A percentile compares a stretch with the other conserved stretches of the same genome.
phyloP scores from a whole-genome alignment of 2,329 filamentous ascomycete species.

The Fusarium sp. region DNA sequence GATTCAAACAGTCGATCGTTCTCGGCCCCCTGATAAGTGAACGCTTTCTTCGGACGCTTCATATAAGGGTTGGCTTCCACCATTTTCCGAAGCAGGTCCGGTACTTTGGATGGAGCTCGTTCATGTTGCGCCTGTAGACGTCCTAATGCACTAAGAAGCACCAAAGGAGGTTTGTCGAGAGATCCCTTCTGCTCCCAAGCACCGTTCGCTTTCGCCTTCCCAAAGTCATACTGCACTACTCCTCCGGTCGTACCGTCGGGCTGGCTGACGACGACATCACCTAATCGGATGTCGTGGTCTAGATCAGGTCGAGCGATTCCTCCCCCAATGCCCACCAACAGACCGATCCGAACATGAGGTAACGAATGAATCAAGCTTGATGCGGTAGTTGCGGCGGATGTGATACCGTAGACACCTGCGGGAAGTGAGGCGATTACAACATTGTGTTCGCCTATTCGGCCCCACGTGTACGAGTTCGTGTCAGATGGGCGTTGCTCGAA shows the following conservation, averaged over 20 bases:
- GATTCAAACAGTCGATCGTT: neutral
- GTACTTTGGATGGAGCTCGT: neutral
- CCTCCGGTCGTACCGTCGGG: neutral
- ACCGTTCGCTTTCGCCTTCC: neutral
- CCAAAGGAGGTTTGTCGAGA: neutral
- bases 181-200: neutral
- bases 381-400: constrained; percentile 22
- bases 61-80: neutral
- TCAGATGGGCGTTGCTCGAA: constrained; percentile 27
- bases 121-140: neutral
- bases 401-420: constrained; percentile 18
- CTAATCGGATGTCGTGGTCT: constrained; percentile 35
- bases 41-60: neutral
- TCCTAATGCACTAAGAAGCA: neutral
- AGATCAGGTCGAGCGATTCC: constrained; percentile 1
- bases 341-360: constrained; percentile 25
- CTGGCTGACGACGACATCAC: neutral
- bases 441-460: constrained; percentile 40
- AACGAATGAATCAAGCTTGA: constrained; percentile 27
- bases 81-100: neutral
- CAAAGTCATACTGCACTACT: neutral
- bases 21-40: neutral
- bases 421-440: constrained; percentile 40
- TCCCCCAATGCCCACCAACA: constrained; percentile 56
- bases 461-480: constrained; percentile 41